Evolutionary conservation across 257 asterid genomes (phyloP).

Genomic region (Solanum bulbocastanum): DNA sequence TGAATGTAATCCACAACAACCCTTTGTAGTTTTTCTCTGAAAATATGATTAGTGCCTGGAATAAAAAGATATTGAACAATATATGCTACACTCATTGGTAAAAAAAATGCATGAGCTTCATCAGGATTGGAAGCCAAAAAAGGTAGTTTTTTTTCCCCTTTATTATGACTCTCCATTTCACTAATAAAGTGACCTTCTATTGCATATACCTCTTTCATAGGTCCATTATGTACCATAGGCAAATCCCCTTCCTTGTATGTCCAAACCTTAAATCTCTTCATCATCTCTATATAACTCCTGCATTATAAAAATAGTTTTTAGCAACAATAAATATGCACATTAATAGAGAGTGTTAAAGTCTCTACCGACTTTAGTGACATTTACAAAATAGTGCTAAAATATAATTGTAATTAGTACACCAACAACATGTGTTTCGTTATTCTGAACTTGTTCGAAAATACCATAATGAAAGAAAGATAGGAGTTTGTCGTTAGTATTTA

Average conservation of each 20-base stretch:
- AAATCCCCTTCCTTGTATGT: slow-evolving; percentile 15
- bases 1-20: slow-evolving; percentile 7
- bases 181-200: slow-evolving; percentile 14
- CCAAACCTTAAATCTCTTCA: slow-evolving; percentile 15
- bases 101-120: slow-evolving; percentile 11
- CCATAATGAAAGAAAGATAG: no score
- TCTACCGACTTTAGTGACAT: no score
- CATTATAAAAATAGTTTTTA: not conserved
- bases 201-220: slow-evolving; percentile 8
- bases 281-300: slow-evolving; percentile 14
- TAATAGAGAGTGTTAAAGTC: no score
- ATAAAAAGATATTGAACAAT: slow-evolving; percentile 1
- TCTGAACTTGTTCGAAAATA: no score
- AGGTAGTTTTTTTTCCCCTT: not conserved
- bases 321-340: no score
- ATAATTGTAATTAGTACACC: no score
- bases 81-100: slow-evolving; percentile 9
- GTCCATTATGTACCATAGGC: slow-evolving; percentile 13
- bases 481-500: no score
- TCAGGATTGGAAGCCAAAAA: slow-evolving; percentile 7
- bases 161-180: slow-evolving; percentile 5
- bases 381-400: no score
- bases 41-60: not conserved
- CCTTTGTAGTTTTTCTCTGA: not conserved
- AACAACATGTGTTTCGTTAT: no score